phyloP scores from a whole-genome alignment of 306 rosid genomes.

The Mimosa pudica region DNA sequence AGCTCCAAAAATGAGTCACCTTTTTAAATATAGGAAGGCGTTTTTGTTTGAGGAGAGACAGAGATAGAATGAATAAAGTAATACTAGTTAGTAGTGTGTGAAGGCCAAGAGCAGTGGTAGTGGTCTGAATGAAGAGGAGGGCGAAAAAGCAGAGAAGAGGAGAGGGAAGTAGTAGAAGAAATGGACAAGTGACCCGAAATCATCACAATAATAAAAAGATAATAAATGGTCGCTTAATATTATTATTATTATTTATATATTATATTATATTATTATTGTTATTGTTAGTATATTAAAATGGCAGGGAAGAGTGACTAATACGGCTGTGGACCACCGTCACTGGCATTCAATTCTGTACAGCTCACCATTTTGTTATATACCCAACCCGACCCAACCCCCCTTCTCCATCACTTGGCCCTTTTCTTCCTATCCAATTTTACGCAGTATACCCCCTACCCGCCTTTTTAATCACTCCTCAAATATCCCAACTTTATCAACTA shows the following conservation, averaged over 20 bases:
- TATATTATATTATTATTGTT: no score
- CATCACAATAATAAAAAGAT: background rate
- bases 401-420: constrained; percentile 35
- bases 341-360: constrained; percentile 41
- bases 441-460: background rate
- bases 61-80: background rate
- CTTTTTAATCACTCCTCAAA: background rate
- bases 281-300: background rate
- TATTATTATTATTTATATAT: no score
- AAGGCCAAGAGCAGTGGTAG: no score
- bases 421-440: background rate
- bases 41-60: background rate
- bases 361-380: constrained; percentile 52
- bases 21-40: constrained; percentile 4
- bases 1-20: constrained; percentile 43
- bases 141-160: background rate
- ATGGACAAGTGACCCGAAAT: background rate
- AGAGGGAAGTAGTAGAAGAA: background rate
- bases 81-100: no score
- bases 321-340: constrained; percentile 69
- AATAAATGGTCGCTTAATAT: no score
- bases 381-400: background rate
- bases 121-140: background rate
- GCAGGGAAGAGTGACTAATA: constrained; percentile 17
- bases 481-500: no score